These are phyloP conservation scores for Pythium plurisporium DNA, from an alignment of 352 stramenopile genomes.

Conservation along the genomic window DNA sequence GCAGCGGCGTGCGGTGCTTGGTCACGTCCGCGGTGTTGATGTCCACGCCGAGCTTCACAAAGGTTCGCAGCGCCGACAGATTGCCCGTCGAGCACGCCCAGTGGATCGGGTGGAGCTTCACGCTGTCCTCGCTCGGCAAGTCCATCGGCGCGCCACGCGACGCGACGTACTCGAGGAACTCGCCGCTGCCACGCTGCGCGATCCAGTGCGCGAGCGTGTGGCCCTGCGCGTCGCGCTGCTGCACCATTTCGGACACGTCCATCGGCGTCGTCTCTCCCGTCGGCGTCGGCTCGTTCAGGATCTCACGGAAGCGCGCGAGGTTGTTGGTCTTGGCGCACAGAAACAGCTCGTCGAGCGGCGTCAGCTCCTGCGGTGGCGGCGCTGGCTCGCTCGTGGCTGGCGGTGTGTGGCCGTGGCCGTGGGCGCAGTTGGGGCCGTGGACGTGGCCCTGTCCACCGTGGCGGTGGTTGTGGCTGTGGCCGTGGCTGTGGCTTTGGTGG, in stretches of 20 bases:
- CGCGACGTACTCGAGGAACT: conserved; percentile 56
- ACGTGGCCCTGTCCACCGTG: no score
- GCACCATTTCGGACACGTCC: conserved; percentile 15
- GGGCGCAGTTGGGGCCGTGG: conserved; percentile 5
- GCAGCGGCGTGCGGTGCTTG: conserved; percentile 70
- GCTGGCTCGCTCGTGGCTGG: neutral
- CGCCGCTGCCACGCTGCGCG: conserved; percentile 45
- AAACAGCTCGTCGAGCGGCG: conserved; percentile 63
- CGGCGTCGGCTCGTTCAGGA: conserved; percentile 29
- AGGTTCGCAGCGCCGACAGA: conserved; percentile 46
- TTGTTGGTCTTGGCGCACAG: conserved; percentile 56
- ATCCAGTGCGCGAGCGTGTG: conserved; percentile 75
- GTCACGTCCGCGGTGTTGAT: conserved; percentile 67
- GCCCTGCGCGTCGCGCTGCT: conserved; percentile 45
- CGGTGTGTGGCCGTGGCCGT: conserved; percentile 11
- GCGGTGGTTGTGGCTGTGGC: no score
- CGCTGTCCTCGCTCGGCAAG: conserved; percentile 50
- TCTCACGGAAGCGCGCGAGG: conserved; percentile 42
- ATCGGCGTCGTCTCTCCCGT: conserved; percentile 27
- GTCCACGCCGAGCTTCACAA: conserved; percentile 64
- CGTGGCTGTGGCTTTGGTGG: neutral
- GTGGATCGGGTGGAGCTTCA: conserved; percentile 74
- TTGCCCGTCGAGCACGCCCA: conserved; percentile 80
- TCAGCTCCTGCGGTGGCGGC: conserved; percentile 5
- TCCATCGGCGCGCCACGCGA: conserved; percentile 47